phyloP scores from a whole-genome alignment of 768 basidiomycete species.

The Boletus bicolor region DNA sequence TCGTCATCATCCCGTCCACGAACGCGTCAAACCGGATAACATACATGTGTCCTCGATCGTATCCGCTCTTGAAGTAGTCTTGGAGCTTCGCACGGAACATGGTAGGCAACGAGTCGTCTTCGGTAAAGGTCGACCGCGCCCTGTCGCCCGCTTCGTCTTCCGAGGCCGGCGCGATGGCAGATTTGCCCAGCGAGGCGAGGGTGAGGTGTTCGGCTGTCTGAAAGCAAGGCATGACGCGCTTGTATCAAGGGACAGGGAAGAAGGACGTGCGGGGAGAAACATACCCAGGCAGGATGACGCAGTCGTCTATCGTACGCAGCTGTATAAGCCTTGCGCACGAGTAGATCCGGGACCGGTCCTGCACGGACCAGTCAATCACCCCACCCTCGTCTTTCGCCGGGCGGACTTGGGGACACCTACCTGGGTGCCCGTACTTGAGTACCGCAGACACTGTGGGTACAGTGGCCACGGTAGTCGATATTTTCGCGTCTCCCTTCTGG shows the following conservation, averaged over 20 bases:
- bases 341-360: conserved; percentile 83
- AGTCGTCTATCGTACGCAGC: conserved; percentile 88
- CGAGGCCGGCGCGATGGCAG: conserved; percentile 32
- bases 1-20: background rate
- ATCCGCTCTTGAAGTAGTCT: conserved; percentile 92
- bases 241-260: background rate
- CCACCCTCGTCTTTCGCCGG: background rate
- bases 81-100: conserved; percentile 77
- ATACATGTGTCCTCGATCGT: conserved; percentile 96
- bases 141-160: conserved; percentile 58
- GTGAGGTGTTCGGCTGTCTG: conserved; percentile 97
- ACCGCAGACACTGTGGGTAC: conserved; percentile 34
- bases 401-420: conserved; percentile 8
- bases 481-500: conserved; percentile 39
- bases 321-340: conserved; percentile 80
- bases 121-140: conserved; percentile 71
- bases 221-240: background rate
- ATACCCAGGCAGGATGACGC: conserved; percentile 91
- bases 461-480: conserved; percentile 34
- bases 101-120: conserved; percentile 76
- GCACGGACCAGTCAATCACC: conserved; percentile 9
- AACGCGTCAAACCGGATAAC: conserved; percentile 26
- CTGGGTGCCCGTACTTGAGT: conserved; percentile 43
- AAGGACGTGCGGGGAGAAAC: conserved; percentile 11
- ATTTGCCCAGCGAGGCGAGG: conserved; percentile 62